Evolutionary conservation across 352 stramenopile genomes (phyloP), one percentile per base, ranked within the genome.

Genomic region (Pythium periplocum): DNA sequence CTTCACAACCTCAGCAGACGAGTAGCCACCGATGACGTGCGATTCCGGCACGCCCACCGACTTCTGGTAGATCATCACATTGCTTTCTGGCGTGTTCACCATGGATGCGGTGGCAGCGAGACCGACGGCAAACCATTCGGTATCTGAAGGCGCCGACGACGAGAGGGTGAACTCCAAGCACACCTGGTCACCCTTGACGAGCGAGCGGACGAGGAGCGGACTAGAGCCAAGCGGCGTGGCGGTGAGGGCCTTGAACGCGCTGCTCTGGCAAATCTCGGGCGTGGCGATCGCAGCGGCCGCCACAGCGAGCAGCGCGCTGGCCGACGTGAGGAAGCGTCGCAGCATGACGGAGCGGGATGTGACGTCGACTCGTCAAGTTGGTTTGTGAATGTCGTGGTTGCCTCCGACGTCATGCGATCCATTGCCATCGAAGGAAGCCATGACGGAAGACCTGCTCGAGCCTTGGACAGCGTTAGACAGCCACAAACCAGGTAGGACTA

Each of bases 21-120:
- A 57, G 60, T 90, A 83, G 55, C 64, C 74, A 10, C 62, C 65
- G 38, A 91, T 63, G 31, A 71, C 32, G 48, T 80, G 86, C 30
- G 75, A 71, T 50, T 72, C 65, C 11, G 75, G 73, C 9, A 43
- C 42, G 37, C 68, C 68, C 32, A 73, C 59, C 1, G 53, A 45
- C 55, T 69, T 68, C 51, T 77, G 73, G 61, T 86, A 88, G 49
- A 90, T 66, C 74, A 93, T 84, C 42, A 85, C 81, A 58, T 87
- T 93, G 38, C 69, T 66, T 10, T 45, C 55, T 4, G 83, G 83
- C 40, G 62, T 77, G 66, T 77, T 90, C 52, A 90, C 80, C 78
- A 92, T 93, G 11, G 59, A 49, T 10, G 64, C 57, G 10, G 34
- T 57, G 2, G 55, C 59, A 1, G 81, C 67, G 44, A 83, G 60